These are phyloP conservation scores for Penicillium paxilli DNA, from an alignment of 495 filamentous ascomycete genomes.

Conservation along the genomic window DNA sequence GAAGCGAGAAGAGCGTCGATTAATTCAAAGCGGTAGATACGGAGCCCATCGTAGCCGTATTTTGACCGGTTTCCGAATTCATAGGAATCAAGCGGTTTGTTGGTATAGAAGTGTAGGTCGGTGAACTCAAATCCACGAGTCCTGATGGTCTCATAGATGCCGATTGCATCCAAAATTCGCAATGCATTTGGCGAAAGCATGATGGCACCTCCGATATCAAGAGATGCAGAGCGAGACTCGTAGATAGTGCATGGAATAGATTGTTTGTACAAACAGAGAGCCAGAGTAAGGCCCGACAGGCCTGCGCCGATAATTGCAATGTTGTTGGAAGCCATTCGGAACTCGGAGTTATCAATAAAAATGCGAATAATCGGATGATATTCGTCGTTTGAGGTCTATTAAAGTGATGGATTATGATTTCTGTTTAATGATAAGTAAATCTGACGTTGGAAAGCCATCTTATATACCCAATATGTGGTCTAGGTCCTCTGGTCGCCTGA, in stretches of 20 bases:
- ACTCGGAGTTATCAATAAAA: not conserved
- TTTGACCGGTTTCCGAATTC: slow-evolving; percentile 41
- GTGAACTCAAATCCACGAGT: slow-evolving; percentile 37
- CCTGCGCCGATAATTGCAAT: slow-evolving; percentile 50
- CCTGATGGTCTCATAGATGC: slow-evolving; percentile 41
- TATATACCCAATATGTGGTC: not conserved
- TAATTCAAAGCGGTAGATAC: slow-evolving; percentile 49
- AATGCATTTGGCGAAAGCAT: slow-evolving; percentile 55
- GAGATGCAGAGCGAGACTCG: slow-evolving; percentile 36
- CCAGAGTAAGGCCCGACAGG: slow-evolving; percentile 47
- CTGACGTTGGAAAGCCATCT: not conserved
- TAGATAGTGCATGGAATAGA: slow-evolving; percentile 44
- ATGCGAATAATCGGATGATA: no score
- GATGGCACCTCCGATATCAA: slow-evolving; percentile 47
- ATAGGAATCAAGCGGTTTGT: slow-evolving; percentile 39
- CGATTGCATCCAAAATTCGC: slow-evolving; percentile 44
- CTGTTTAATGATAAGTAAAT: not conserved
- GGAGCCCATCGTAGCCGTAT: slow-evolving; percentile 46
- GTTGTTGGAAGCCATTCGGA: slow-evolving; percentile 18
- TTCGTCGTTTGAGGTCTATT: no score
- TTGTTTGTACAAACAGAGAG: slow-evolving; percentile 41
- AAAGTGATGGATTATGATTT: not conserved
- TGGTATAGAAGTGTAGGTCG: slow-evolving; percentile 39
- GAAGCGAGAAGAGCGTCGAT: slow-evolving; percentile 35
- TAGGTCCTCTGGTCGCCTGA: no score